Percentiles rank a stretch among this genome's conserved stretches.
phyloP scores from a whole-genome alignment of 2,329 filamentous ascomycete genomes.

The Fusarium odoratissimum region DNA sequence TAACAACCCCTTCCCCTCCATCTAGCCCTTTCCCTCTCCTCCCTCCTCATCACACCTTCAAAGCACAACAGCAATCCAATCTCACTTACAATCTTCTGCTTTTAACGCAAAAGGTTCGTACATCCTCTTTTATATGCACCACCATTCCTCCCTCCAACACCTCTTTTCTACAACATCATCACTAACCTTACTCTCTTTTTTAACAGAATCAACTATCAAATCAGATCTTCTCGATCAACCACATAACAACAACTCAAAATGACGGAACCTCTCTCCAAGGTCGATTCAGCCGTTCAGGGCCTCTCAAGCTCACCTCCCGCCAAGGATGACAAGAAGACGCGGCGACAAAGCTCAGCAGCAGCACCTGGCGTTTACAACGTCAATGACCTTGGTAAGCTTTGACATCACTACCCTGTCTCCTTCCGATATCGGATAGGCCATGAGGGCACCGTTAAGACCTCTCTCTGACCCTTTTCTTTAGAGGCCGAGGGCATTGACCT shows the following conservation, averaged over 20 bases:
- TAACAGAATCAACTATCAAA: slow-evolving; percentile 31
- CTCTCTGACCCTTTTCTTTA: slow-evolving; percentile 53
- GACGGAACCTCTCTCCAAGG: slow-evolving; percentile 77
- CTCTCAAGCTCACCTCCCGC: slow-evolving; percentile 74
- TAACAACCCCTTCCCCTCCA: slow-evolving; percentile 50
- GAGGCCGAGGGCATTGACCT: slow-evolving; percentile 80
- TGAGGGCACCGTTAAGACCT: not conserved
- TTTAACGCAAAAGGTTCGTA: slow-evolving; percentile 41
- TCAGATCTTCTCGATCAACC: slow-evolving; percentile 40
- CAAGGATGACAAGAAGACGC: slow-evolving; percentile 68
- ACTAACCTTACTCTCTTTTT: slow-evolving; percentile 18
- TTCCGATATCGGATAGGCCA: slow-evolving; percentile 19
- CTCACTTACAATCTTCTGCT: slow-evolving; percentile 40
- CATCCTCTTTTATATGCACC: not conserved
- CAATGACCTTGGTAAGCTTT: slow-evolving; percentile 80
- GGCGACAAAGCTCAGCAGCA: slow-evolving; percentile 78
- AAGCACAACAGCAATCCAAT: slow-evolving; percentile 36
- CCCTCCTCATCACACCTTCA: slow-evolving; percentile 44
- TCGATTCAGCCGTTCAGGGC: slow-evolving; percentile 91
- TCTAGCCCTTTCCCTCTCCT: slow-evolving; percentile 37
- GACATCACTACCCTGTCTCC: not conserved
- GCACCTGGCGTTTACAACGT: slow-evolving; percentile 78
- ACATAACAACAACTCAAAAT: slow-evolving; percentile 44
- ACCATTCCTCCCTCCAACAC: slow-evolving; percentile 1
- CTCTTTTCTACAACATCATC: slow-evolving; percentile 1